Evolutionary conservation across 2,329 filamentous ascomycete species (phyloP).

Genomic region (Fusarium praegraminearum): DNA sequence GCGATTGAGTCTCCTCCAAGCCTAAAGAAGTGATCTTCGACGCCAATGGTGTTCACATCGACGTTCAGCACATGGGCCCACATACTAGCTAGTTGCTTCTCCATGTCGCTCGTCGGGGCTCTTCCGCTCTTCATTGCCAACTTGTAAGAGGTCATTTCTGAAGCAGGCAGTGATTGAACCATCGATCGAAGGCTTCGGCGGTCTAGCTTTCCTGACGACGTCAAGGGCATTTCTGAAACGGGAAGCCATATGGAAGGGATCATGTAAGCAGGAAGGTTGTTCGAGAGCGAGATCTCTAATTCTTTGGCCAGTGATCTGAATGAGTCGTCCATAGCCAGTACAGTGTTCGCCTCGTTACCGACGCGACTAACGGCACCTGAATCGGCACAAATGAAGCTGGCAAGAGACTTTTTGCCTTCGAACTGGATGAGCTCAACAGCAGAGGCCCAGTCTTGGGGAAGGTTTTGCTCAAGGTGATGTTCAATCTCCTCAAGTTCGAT

Average conservation of each 20-base stretch:
- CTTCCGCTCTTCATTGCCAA: slow-evolving; percentile 39
- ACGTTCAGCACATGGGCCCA: slow-evolving; percentile 31
- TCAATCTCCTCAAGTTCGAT: slow-evolving; percentile 64
- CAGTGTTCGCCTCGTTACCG: not conserved
- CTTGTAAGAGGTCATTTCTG: slow-evolving; percentile 22
- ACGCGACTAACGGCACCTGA: slow-evolving; percentile 6
- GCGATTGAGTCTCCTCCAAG: slow-evolving; percentile 55
- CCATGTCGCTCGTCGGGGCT: slow-evolving; percentile 51
- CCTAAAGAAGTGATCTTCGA: slow-evolving; percentile 57
- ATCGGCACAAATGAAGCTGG: slow-evolving; percentile 36
- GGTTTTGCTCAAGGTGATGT: slow-evolving; percentile 52
- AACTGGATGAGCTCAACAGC: slow-evolving; percentile 39
- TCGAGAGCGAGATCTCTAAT: slow-evolving; percentile 7
- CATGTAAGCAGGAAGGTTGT: slow-evolving; percentile 53
- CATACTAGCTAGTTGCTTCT: slow-evolving; percentile 24
- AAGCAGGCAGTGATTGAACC: slow-evolving; percentile 10
- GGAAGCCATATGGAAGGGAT: slow-evolving; percentile 58
- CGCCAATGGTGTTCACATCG: slow-evolving; percentile 16
- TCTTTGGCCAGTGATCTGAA: slow-evolving; percentile 21
- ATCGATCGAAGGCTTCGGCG: slow-evolving; percentile 53
- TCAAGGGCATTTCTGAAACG: slow-evolving; percentile 55
- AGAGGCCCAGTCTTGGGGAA: slow-evolving; percentile 20
- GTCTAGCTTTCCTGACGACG: slow-evolving; percentile 59
- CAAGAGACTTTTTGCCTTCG: slow-evolving; percentile 31
- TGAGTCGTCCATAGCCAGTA: not conserved